phyloP scores from a whole-genome alignment of 441 rosid genomes.

The Rhodomyrtus psidioides region DNA sequence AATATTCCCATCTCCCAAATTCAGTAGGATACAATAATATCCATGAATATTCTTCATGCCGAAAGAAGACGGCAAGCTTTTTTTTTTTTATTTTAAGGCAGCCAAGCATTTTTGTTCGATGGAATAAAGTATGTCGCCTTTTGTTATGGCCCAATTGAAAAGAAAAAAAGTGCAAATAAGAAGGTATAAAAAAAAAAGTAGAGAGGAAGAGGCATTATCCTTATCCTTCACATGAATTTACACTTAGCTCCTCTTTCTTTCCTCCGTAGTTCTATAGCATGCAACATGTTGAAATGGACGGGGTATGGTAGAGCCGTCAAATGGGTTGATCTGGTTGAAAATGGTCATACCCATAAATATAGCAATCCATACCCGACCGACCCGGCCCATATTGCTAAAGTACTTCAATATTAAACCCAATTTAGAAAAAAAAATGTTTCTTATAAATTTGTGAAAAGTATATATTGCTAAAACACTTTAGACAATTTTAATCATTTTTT shows the following conservation, averaged over 20 bases:
- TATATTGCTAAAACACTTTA: no score
- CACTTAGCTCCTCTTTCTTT: not conserved
- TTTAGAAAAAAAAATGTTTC: no score
- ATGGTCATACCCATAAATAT: no score
- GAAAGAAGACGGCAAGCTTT: not conserved
- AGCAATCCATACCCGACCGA: no score
- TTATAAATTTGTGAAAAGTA: no score
- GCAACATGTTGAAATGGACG: not conserved
- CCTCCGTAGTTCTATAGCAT: not conserved
- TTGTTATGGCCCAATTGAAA: not conserved
- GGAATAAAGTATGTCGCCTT: not conserved
- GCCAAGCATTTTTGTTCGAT: not conserved
- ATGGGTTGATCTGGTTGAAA: no score
- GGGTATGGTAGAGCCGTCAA: no score
- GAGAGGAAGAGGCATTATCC: not conserved
- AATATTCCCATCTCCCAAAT: not conserved
- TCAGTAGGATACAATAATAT: not conserved
- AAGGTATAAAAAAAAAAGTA: not conserved
- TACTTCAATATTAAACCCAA: no score
- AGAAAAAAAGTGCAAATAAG: not conserved
- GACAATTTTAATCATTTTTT: no score
- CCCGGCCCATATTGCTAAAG: no score
- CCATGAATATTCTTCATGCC: not conserved
- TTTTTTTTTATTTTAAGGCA: not conserved
- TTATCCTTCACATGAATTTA: not conserved